Base-by-base conservation (phyloP, 2,329 filamentous ascomycete genomes). In the Stagonosporopsis chrysanthemi region DNA sequence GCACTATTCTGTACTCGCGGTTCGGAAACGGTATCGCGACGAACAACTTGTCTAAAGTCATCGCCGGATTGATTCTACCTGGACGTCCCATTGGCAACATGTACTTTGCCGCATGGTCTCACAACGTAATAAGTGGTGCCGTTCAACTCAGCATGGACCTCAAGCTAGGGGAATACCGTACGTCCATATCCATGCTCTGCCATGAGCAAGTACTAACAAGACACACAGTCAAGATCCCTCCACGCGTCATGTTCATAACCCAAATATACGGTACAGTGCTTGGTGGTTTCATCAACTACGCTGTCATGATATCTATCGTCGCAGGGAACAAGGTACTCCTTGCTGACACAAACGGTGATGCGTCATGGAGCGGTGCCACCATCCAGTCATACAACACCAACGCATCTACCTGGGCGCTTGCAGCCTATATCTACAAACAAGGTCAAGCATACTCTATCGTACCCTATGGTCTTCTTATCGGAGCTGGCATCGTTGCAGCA, bases 301-400 rank as follows among this genome's bases (percentile, higher is more conserved):
- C 58, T 3, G 55, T 63, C 24, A 63, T 63, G 61, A 57, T 52
- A 19, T 63, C 58, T 2, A 63, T 63, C 19, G 58, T 63, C 11
- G 38, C 58, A 28, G 52, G 55, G 6, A 61, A 61, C 39, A 54
- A 46, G 29, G 36, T 54, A 15, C 42, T 61, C 11, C 55, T 63
- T n/a, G 58, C 58, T n/a, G 52, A 63, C 17, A 52, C 38, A n/a
- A 54, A 61, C 39, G 61, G 61, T 7, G 49, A 63, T 35, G 41
- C 58, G 22, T 56, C 58, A 19, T 63, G 61, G 58, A 57, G 52
- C 24, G 61, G 61, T 31, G 58, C 58, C 9, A 57, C 39, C 7
- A 61, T 63, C 12, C 61, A 63, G 24, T 61, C 61, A 9, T 61
- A 59, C 33, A 63, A 63, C 52, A 63, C 61, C 39, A 63, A 61